Evolutionary conservation across 1,284 basidiomycete genomes (phyloP).

Genomic region (Ustilago cynodontis): DNA sequence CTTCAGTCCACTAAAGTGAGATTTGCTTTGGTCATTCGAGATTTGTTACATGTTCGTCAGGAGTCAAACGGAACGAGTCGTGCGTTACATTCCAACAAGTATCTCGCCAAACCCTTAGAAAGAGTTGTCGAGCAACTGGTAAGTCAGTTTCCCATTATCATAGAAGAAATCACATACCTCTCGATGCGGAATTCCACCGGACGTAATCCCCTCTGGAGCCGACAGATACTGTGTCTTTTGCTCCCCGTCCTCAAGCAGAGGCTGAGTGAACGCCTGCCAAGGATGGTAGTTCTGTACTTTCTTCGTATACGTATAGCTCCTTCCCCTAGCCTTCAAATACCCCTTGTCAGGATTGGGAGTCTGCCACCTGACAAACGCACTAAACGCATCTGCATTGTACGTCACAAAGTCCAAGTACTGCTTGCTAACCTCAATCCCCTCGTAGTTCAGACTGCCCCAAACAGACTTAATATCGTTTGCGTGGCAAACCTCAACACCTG

Average conservation of each 20-base stretch:
- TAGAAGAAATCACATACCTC: constrained; percentile 39
- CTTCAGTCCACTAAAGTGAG: background rate
- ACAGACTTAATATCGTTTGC: constrained; percentile 30
- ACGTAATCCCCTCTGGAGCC: constrained; percentile 20
- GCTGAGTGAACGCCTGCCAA: constrained; percentile 26
- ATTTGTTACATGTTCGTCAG: too few relatives aligned
- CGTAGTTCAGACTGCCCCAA: constrained; percentile 30
- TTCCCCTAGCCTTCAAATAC: constrained; percentile 31
- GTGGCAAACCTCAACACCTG: constrained; percentile 36
- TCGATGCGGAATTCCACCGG: constrained; percentile 20
- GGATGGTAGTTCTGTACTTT: constrained; percentile 22
- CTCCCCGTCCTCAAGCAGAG: constrained; percentile 2
- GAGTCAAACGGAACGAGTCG: too few relatives aligned
- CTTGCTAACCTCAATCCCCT: constrained; percentile 14
- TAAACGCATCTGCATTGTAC: constrained; percentile 34
- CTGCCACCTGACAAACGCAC: constrained; percentile 28
- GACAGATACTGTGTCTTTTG: constrained; percentile 32
- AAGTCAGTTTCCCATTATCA: constrained; percentile 17
- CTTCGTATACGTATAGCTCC: constrained; percentile 42
- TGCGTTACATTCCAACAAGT: too few relatives aligned
- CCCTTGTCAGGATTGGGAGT: constrained; percentile 20
- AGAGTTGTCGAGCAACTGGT: constrained; percentile 36
- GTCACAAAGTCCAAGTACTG: constrained; percentile 37
- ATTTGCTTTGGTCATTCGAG: too few relatives aligned
- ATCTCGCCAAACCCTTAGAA: constrained; percentile 11